Conservation (phyloP, 1,284 basidiomycete genomes). For the Fistulinella cinereoalba region DNA sequence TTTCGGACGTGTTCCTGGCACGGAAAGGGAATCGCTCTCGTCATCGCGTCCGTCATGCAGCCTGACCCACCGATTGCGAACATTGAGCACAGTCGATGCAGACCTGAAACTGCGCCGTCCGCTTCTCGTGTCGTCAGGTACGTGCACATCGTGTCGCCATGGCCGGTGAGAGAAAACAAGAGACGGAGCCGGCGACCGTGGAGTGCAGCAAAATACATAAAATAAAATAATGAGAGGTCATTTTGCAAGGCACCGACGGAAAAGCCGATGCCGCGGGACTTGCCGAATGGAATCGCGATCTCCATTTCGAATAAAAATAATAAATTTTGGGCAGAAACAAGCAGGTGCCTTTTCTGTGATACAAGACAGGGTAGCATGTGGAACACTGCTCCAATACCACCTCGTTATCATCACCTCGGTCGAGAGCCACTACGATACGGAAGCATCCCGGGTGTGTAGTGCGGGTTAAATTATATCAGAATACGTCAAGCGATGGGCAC, state of each 20-base stretch:
- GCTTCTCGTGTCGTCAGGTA: no score
- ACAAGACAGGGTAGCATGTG: constrained; percentile 7
- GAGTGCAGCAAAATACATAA: background rate
- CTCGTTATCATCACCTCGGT: constrained; percentile 8
- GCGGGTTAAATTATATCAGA: constrained; percentile 14
- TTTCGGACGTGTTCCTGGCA: no score
- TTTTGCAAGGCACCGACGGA: constrained; percentile 26
- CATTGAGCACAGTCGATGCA: no score
- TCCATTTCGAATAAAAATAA: background rate
- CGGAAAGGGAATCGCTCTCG: no score
- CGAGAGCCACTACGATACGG: constrained; percentile 13
- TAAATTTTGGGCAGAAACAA: background rate
- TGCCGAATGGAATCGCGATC: constrained; percentile 24
- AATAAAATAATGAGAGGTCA: background rate
- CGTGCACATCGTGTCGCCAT: no score
- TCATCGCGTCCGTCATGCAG: no score
- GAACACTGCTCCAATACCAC: constrained; percentile 4
- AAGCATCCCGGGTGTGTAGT: background rate
- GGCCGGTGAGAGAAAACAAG: no score
- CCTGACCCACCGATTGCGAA: no score
- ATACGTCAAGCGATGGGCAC: constrained; percentile 11
- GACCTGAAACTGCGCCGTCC: no score
- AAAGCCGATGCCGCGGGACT: constrained; percentile 13
- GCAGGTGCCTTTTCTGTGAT: constrained; percentile 11
- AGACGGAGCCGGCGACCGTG: constrained; percentile 6